Evolutionary conservation across 352 stramenopile genomes (phyloP).

Genomic region (Pythium brassicae): DNA sequence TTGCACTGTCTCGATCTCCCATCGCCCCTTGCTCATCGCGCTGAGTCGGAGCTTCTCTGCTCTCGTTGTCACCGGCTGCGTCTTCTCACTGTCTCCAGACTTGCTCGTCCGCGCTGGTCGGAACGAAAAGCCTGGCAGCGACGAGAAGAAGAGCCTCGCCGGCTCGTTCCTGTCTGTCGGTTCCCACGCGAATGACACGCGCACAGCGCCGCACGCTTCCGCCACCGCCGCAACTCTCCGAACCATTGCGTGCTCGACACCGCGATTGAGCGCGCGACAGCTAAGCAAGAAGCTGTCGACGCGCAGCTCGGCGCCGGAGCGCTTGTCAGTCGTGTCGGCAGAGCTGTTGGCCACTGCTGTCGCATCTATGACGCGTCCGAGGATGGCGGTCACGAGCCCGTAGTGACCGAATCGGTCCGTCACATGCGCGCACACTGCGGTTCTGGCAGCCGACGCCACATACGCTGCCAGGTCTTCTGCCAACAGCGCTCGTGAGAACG

Average conservation of each 20-base stretch:
- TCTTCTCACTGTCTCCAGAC: background rate
- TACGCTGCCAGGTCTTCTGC: constrained; percentile 25
- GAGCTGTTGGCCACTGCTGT: background rate
- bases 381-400: constrained; percentile 46
- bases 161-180: constrained; percentile 65
- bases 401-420: constrained; percentile 78
- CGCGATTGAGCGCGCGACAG: constrained; percentile 64
- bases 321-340: background rate
- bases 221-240: constrained; percentile 39
- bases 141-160: constrained; percentile 46
- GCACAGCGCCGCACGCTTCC: constrained; percentile 2
- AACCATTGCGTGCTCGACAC: constrained; percentile 67
- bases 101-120: background rate
- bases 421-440: constrained; percentile 47
- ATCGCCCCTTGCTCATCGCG: constrained; percentile 4
- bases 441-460: constrained; percentile 5
- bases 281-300: constrained; percentile 69
- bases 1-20: constrained; percentile 2
- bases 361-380: constrained; percentile 23
- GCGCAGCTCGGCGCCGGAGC: constrained; percentile 4
- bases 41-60: constrained; percentile 6
- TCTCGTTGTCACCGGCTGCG: background rate
- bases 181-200: constrained; percentile 45
- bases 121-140: constrained; percentile 15
- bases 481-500: constrained; percentile 38